Conservation (phyloP, 2,329 filamentous ascomycete genomes). For the Paramyrothecium sp. region DNA sequence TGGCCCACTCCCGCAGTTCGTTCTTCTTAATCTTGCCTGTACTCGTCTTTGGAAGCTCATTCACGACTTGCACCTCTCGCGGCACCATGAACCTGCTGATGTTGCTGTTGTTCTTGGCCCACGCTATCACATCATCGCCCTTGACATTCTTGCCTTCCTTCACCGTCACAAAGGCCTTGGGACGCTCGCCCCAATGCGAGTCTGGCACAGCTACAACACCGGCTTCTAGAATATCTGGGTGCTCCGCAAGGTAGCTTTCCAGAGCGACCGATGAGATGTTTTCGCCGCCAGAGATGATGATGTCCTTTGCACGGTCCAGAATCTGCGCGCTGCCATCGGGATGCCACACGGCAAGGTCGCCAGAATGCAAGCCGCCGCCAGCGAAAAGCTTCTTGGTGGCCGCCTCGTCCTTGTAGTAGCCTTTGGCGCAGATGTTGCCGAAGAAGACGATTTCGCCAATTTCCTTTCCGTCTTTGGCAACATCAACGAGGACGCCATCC, state of each 20-base stretch:
- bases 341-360: constrained; percentile 92
- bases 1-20: constrained; percentile 80
- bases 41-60: constrained; percentile 91
- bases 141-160: constrained; percentile 56
- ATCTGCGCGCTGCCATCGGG: constrained; percentile 89
- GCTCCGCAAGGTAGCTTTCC: constrained; percentile 83
- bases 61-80: constrained; percentile 71
- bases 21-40: constrained; percentile 98
- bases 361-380: constrained; percentile 83
- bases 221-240: constrained; percentile 86
- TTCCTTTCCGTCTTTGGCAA: constrained; percentile 46
- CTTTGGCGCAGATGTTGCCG: constrained; percentile 89
- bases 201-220: constrained; percentile 87
- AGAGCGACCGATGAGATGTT: constrained; percentile 95
- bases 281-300: constrained; percentile 96
- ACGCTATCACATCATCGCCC: constrained; percentile 70
- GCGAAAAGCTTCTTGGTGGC: constrained; percentile 86
- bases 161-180: constrained; percentile 88
- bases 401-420: constrained; percentile 86
- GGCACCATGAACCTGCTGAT: constrained; percentile 92
- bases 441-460: constrained; percentile 70
- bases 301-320: constrained; percentile 91
- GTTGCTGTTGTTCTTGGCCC: constrained; percentile 76
- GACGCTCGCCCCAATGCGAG: constrained; percentile 92
- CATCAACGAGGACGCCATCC: constrained; percentile 51